Evolutionary conservation across 306 rosid species (phyloP), one percentile per base, ranked within the genome.

Genomic region (Casuarina cunninghamiana): DNA sequence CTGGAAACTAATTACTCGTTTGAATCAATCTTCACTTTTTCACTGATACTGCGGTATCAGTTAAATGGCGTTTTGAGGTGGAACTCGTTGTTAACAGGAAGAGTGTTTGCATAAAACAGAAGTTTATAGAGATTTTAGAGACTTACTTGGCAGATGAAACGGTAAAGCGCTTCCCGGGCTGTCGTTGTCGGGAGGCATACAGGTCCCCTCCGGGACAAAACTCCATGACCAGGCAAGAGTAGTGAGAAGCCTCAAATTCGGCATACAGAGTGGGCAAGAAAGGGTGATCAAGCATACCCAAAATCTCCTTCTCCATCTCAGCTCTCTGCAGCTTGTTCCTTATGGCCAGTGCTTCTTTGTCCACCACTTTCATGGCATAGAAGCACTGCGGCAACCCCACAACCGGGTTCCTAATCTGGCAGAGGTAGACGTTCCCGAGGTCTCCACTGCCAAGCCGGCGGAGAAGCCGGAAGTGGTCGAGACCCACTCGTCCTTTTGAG

Each of bases 361-460:
- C 99, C 43, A 95, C 97, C 79, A 95, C 99, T 84, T 95, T 95
- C 99, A 95, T 93, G 21, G 99, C 99, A 39, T 93, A 93, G 3
- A 83, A 88, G 75, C 96, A 88, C 87, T 88, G 95, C 0, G 94
- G 85, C 68, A 86, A 26, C 50, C 93, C 97, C 62, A 77, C 92
- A 44, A 80, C 78, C 0, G 92, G 92, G 86, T 88, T 94, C 50
- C 97, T 84, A 76, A 95, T 89, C 88, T 93, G 90, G 80, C 99
- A 95, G 2, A 95, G 96, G 75, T 95, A 95, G 3, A 95, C 99
- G 73, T 89, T 89, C 11, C 99, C 99, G 7, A 95, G 80, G 83
- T 95, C 99, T 1, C 99, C 97, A 46, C 97, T 90, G 5, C 97
- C 99, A 0, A 95, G 83, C 2, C 97, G 89, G 10, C 96, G 92